A percentile compares a stretch with the other conserved stretches of the same genome.
Conservation (phyloP, 805 yeast genomes). For the Yueomyces sp. region DNA sequence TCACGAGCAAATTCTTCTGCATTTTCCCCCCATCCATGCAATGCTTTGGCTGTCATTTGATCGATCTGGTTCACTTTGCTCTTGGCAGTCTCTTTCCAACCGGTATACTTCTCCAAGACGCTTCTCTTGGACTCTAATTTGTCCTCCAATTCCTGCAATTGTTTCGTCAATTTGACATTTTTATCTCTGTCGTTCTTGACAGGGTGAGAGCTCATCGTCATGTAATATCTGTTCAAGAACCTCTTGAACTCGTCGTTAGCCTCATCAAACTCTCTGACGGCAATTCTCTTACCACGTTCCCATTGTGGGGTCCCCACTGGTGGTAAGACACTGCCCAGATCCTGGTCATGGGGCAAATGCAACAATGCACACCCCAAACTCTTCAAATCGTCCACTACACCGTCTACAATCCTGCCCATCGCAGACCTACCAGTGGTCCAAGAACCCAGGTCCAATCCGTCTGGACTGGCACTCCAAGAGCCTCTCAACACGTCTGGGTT, state of each 20-base stretch:
- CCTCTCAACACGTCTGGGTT: neutral
- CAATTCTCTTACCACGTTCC: conserved; percentile 18
- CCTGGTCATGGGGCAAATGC: neutral
- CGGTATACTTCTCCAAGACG: neutral
- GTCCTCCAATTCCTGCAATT: conserved; percentile 8
- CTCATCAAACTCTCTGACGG: conserved; percentile 18
- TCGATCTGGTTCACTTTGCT: neutral
- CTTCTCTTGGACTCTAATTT: neutral
- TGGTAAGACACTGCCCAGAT: neutral
- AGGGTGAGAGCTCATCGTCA: neutral
- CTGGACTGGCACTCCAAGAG: neutral
- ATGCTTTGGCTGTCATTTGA: conserved; percentile 21
- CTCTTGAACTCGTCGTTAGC: conserved; percentile 17
- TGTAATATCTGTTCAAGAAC: conserved; percentile 3
- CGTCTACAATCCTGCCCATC: neutral
- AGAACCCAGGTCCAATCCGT: neutral
- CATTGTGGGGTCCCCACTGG: conserved; percentile 14
- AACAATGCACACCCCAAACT: neutral
- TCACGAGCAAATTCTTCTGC: conserved; percentile 29
- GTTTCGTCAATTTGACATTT: conserved; percentile 4
- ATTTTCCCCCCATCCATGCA: conserved; percentile 35
- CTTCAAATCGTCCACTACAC: neutral
- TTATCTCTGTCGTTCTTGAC: neutral
- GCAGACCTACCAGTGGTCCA: neutral
- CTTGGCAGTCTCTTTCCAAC: neutral